Evolutionary conservation across 768 basidiomycete genomes (phyloP).

Genomic region (Agaricus subrufescens): DNA sequence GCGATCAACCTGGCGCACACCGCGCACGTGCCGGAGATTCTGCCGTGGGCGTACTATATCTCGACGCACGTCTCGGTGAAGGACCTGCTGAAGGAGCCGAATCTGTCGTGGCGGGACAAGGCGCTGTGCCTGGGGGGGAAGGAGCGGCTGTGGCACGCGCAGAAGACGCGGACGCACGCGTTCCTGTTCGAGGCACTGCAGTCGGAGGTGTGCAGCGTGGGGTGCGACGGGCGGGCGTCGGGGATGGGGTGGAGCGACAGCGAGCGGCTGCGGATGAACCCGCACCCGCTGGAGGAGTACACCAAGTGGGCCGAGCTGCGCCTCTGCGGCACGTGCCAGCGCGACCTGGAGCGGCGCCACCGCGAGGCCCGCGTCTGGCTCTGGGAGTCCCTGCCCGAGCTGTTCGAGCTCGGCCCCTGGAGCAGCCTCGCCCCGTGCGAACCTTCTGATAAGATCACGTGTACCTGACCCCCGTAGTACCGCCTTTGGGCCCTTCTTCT

Average conservation of each 20-base stretch:
- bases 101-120: conserved; percentile 37
- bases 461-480: neutral
- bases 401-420: conserved; percentile 36
- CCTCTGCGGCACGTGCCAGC: conserved; percentile 28
- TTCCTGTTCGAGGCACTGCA: conserved; percentile 29
- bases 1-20: conserved; percentile 37
- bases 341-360: conserved; percentile 25
- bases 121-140: conserved; percentile 36
- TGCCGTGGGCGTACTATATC: conserved; percentile 44
- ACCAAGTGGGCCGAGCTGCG: conserved; percentile 27
- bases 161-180: conserved; percentile 30
- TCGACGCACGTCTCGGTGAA: conserved; percentile 34
- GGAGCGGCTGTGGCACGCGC: conserved; percentile 33
- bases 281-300: conserved; percentile 35
- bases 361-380: conserved; percentile 29
- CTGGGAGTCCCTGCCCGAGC: conserved; percentile 30
- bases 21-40: conserved; percentile 33
- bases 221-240: conserved; percentile 23
- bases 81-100: conserved; percentile 27
- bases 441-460: no score
- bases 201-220: conserved; percentile 21
- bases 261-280: conserved; percentile 27
- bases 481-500: neutral
- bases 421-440: conserved; percentile 17
- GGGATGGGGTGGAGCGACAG: conserved; percentile 17